These are phyloP conservation scores for Allomyces macrogynus DNA, from an alignment of 192 early-diverging fungal genomes.

Conservation along the genomic window DNA sequence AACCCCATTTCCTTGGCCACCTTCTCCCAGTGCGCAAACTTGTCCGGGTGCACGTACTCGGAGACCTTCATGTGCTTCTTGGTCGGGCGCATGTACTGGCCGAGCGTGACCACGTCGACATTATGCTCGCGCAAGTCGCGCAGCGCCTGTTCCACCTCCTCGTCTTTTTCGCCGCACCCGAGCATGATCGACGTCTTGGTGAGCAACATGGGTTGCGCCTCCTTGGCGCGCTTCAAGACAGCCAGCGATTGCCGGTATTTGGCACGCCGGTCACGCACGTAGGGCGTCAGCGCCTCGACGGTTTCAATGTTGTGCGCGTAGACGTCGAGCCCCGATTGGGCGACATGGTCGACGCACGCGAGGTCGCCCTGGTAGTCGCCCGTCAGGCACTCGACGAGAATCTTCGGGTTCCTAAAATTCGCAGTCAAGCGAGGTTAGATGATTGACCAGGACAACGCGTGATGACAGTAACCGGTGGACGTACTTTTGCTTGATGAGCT, in stretches of 20 bases:
- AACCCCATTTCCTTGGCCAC: conserved; percentile 70
- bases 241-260: conserved; percentile 76
- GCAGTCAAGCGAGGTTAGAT: not conserved
- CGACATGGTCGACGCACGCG: conserved; percentile 57
- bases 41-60: conserved; percentile 80
- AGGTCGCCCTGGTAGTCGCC: conserved; percentile 77
- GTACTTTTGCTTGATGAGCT: conserved; percentile 64
- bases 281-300: conserved; percentile 69
- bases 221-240: conserved; percentile 75
- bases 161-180: conserved; percentile 87
- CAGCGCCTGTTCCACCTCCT: conserved; percentile 71
- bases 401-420: conserved; percentile 46
- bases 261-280: conserved; percentile 80
- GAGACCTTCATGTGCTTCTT: conserved; percentile 96
- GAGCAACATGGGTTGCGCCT: conserved; percentile 49
- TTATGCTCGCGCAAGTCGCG: conserved; percentile 52
- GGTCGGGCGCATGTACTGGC: conserved; percentile 99
- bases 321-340: conserved; percentile 78
- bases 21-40: conserved; percentile 72
- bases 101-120: conserved; percentile 87
- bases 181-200: conserved; percentile 98
- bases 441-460: not conserved
- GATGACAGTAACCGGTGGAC: conserved; percentile 3
- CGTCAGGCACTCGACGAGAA: conserved; percentile 88
- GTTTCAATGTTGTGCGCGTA: conserved; percentile 98